Evolutionary conservation across 2,329 filamentous ascomycete species (phyloP).

Genomic region (Alternaria panax): DNA sequence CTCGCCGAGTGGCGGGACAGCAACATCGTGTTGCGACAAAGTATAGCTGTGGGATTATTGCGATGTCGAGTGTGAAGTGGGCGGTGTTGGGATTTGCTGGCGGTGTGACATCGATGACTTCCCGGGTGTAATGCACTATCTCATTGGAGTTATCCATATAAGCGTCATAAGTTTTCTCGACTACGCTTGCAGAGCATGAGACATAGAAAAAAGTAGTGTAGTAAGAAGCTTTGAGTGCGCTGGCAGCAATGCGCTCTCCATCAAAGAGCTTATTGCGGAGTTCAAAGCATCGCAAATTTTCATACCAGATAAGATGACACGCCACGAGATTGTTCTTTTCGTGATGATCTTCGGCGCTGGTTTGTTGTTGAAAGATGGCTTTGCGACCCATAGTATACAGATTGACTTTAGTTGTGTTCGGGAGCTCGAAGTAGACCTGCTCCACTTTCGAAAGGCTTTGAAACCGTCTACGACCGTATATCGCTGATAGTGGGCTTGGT

Average conservation of each 20-base stretch:
- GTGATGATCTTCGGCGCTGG: constrained; percentile 7
- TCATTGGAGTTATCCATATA: constrained; percentile 27
- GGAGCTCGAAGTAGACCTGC: constrained; percentile 25
- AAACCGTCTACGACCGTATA: constrained; percentile 9
- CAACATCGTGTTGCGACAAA: constrained; percentile 26
- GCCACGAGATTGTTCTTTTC: constrained; percentile 17
- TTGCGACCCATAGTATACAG: constrained; percentile 12
- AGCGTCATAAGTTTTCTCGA: constrained; percentile 22
- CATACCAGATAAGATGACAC: constrained; percentile 28
- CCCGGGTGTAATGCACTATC: constrained; percentile 23
- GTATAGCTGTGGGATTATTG: constrained; percentile 23
- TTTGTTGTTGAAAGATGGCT: not conserved
- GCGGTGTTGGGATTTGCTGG: constrained; percentile 11
- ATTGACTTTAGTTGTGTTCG: constrained; percentile 27
- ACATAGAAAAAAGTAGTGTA: constrained; percentile 19
- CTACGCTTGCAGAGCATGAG: constrained; percentile 15
- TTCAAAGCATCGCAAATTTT: constrained; percentile 9
- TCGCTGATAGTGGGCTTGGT: not conserved
- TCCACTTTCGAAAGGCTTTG: constrained; percentile 26
- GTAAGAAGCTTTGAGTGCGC: constrained; percentile 24
- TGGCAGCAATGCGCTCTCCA: constrained; percentile 22
- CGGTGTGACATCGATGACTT: constrained; percentile 26
- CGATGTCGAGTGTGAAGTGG: constrained; percentile 32
- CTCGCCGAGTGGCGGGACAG: constrained; percentile 31
- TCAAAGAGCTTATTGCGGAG: constrained; percentile 5